phyloP scores from a whole-genome alignment of 345 rosid species.

The Salix caprea region DNA sequence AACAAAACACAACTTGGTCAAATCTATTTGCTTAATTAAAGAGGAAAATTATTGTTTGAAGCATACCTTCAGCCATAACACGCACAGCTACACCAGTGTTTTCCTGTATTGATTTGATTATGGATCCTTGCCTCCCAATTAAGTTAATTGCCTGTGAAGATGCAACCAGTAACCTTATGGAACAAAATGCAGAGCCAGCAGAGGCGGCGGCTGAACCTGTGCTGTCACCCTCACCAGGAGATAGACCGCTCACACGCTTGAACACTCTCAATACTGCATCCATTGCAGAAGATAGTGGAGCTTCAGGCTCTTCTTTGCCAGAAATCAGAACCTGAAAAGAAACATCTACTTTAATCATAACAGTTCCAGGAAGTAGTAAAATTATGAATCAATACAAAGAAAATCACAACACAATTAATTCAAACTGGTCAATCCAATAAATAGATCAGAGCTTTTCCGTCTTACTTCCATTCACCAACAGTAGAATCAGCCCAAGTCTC shows the following conservation, averaged over 20 bases:
- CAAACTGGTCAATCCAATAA: not conserved
- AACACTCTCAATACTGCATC: conserved; percentile 48
- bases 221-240: conserved; percentile 34
- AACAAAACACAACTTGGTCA: not conserved
- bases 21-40: not conserved
- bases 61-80: conserved; percentile 63
- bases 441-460: not conserved
- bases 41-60: not conserved
- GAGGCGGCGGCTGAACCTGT: conserved; percentile 28
- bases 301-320: conserved; percentile 57
- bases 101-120: conserved; percentile 81
- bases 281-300: conserved; percentile 53
- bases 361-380: not conserved
- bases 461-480: not conserved
- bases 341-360: not conserved
- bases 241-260: conserved; percentile 44
- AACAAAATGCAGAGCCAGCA: conserved; percentile 41
- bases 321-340: conserved; percentile 48
- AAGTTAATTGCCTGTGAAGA: conserved; percentile 81
- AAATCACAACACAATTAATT: not conserved
- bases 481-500: not conserved
- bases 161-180: conserved; percentile 67
- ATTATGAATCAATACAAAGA: not conserved
- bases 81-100: conserved; percentile 70
- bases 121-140: conserved; percentile 88